Base-by-base conservation (phyloP, 2,329 filamentous ascomycete species). In the Colletotrichum coccodes region DNA sequence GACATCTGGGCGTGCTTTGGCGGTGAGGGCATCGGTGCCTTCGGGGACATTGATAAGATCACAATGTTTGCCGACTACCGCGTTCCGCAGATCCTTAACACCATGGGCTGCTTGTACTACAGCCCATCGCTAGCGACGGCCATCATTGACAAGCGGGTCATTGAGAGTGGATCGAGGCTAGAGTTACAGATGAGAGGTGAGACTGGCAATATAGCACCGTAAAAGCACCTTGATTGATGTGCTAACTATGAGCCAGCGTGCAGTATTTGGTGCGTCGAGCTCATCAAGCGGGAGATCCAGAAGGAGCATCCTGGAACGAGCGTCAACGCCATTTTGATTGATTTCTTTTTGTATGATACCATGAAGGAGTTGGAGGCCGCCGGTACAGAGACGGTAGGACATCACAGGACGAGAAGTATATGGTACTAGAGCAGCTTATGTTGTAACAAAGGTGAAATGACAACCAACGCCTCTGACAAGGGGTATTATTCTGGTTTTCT, bases 51-150 rank as follows among this genome's bases (percentile, higher is more conserved):
- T 74, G 92, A 96, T 81, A 94, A 94, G 78, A 92, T 99, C 75
- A 99, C 96, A 70, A 98, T 98, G 91, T 99, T 99, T 83, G 95
- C 96, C 76, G 96, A 99, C 82, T 99, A 99, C 78, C 92, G 96
- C 49, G 92, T 99, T 61, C 97, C 97, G 16, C 96, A 99, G 81
- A 96, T 98, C 73, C 87, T 99, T 38, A 90, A 95, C 74, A 90
- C 90, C 11, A 85, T 98, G 50, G 93, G 93, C 21, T 95, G 94
- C 66, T 82, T 99, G 57, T 90, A 89, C 74, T 98, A 96, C 80
- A 95, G 93, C 71, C 96, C 96, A 0, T 87, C 90, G 0, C 83
- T 99, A 50, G 90, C 94, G 58, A 85, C 87, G 38, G 87, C 91
- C 18, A 91, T 99, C 74, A 86, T 87, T 36, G 84, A 86, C 32